Evolutionary conservation across 768 basidiomycete species (phyloP).

Genomic region (Suillus subluteus): DNA sequence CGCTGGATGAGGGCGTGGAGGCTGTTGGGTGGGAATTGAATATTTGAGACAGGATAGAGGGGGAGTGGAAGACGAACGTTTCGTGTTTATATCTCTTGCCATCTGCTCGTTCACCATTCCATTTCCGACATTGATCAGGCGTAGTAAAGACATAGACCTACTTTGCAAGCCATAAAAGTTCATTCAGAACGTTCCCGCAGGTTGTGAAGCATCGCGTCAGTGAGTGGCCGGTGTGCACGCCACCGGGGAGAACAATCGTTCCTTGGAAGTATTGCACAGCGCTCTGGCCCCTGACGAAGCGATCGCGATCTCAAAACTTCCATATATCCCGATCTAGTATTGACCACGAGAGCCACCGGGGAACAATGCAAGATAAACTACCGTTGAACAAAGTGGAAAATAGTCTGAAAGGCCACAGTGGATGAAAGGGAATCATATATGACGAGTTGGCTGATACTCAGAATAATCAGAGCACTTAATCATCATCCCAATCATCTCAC

Average conservation of each 20-base stretch:
- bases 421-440: neutral
- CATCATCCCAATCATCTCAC: neutral
- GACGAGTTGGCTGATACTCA: neutral
- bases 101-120: no score
- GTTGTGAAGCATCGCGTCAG: neutral
- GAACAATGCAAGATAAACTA: neutral
- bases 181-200: neutral
- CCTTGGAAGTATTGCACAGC: neutral
- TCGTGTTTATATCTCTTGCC: no score
- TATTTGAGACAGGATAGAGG: no score
- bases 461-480: neutral
- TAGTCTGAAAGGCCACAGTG: neutral
- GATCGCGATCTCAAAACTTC: neutral
- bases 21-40: no score
- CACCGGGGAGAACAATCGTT: neutral
- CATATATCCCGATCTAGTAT: neutral
- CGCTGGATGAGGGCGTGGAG: no score
- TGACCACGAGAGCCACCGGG: neutral
- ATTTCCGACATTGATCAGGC: no score
- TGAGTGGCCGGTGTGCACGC: no score
- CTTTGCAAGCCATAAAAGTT: no score
- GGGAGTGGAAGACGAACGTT: no score
- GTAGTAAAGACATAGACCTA: no score
- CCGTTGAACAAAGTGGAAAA: neutral
- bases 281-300: neutral